Base-by-base conservation (phyloP, 305 asterid genomes). In the Rubia balearica region DNA sequence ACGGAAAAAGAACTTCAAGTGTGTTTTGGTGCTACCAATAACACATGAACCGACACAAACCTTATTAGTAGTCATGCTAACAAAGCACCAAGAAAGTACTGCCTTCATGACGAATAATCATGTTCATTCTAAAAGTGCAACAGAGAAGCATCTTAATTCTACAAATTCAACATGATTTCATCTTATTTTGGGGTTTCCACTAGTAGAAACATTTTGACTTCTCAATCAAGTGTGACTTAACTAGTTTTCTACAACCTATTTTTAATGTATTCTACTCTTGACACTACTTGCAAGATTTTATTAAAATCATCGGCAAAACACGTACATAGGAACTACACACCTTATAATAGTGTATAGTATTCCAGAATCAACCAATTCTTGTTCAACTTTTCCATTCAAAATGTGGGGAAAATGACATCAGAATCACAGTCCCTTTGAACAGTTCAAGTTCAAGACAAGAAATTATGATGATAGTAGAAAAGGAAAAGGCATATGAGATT, bases 281-380 rank as follows among this genome's bases (percentile, higher is more conserved):
- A 17, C 57, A 51, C 57, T 16, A 7, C 21, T 17, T 17, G 57
- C 57, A 17, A 49, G 19, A 49, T 4, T 49, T 49, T 49, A 16
- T 49, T 0, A 49, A 49, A 49, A 14, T 68, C 78, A 76, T 14
- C 19, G 43, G 14, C 45, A 69, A 69, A 16, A 21, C 1, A 74
- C 27, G 49, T 72, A 53, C 0, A 62, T 46, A 48, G 33, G 65
- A 30, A 30, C 36, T 60, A 41, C 78, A 67, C 70, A 87, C 98
- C 98, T 86, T 70, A 93, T 90, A 46, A 93, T 93, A 68, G 98
- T 88, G 87, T 90, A 93, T 1, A 96, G 95, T 70, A 93, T 75
- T 43, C 97, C 97, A 1, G 97, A 93, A 61, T 90, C 90, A 38
- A 94, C 91, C 85, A 93, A 81, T 66, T 90, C 89, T 65, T 93